Conservation (phyloP, 129 eudicot species). For the Kitagawia praeruptora region DNA sequence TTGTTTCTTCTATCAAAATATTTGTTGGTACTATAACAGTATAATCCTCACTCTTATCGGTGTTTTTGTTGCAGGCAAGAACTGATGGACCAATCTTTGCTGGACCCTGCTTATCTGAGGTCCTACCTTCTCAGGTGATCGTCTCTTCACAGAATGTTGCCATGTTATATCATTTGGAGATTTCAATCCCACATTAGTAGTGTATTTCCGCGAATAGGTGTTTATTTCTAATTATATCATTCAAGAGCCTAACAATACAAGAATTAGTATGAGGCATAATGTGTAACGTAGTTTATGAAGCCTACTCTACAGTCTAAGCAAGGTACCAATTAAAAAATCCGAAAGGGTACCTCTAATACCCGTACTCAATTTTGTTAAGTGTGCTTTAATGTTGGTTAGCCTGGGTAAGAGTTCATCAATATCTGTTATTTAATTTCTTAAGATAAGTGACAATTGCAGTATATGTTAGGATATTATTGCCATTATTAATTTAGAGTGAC, state of each 20-base stretch:
- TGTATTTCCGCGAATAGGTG: background rate
- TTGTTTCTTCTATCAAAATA: background rate
- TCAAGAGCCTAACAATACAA: background rate
- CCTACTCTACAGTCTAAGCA: background rate
- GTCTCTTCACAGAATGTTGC: background rate
- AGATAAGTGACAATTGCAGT: background rate
- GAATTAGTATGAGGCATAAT: background rate
- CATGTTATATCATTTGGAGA: background rate
- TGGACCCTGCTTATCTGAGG: constrained; percentile 68
- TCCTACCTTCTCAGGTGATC: constrained; percentile 52
- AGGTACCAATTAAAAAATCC: background rate
- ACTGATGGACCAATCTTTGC: constrained; percentile 92
- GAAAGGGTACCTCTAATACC: background rate
- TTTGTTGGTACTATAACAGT: background rate
- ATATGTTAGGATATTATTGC: background rate
- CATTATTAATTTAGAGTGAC: background rate
- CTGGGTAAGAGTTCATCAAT: background rate
- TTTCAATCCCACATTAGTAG: background rate
- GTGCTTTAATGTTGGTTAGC: background rate
- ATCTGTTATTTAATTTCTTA: background rate
- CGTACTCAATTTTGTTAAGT: background rate
- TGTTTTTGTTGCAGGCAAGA: constrained; percentile 29
- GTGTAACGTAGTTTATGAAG: background rate
- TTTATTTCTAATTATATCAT: background rate
- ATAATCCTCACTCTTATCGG: background rate